phyloP scores from a whole-genome alignment of 2,329 filamentous ascomycete species.

The Apiospora marii region DNA sequence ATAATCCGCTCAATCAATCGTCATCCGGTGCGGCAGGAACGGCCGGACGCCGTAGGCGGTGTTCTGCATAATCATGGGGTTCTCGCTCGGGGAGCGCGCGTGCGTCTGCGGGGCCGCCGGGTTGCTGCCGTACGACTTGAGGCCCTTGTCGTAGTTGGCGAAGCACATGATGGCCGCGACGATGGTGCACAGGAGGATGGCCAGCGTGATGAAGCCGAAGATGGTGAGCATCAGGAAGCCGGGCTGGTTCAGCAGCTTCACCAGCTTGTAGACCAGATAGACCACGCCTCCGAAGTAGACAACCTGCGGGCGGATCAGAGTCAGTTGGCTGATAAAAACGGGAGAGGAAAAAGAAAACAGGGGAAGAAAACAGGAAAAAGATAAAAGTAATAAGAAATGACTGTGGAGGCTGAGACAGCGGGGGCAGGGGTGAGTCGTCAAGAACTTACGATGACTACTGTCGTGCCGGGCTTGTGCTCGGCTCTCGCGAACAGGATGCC shows the following conservation, averaged over 20 bases:
- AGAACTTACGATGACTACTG: not conserved
- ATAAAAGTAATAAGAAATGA: too few relatives aligned
- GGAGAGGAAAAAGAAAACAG: too few relatives aligned
- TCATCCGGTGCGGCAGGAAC: constrained; percentile 6
- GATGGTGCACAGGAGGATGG: not conserved
- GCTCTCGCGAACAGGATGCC: not conserved
- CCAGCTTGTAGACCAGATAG: not conserved
- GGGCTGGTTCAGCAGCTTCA: not conserved
- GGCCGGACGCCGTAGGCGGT: not conserved
- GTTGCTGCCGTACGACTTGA: not conserved
- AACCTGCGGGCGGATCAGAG: not conserved
- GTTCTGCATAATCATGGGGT: not conserved
- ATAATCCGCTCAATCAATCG: not conserved
- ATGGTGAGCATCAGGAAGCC: not conserved
- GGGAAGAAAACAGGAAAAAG: too few relatives aligned
- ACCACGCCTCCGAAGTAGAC: not conserved
- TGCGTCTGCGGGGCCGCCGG: not conserved
- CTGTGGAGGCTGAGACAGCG: too few relatives aligned
- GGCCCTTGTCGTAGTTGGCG: constrained; percentile 12
- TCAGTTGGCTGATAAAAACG: not conserved
- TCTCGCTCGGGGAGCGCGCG: not conserved
- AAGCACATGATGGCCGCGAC: not conserved
- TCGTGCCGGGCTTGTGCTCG: not conserved
- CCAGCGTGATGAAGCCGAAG: not conserved
- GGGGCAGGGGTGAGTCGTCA: not conserved